These are phyloP conservation scores for Cerioporus squamosus DNA, from an alignment of 1,284 basidiomycete species.

Conservation along the genomic window DNA sequence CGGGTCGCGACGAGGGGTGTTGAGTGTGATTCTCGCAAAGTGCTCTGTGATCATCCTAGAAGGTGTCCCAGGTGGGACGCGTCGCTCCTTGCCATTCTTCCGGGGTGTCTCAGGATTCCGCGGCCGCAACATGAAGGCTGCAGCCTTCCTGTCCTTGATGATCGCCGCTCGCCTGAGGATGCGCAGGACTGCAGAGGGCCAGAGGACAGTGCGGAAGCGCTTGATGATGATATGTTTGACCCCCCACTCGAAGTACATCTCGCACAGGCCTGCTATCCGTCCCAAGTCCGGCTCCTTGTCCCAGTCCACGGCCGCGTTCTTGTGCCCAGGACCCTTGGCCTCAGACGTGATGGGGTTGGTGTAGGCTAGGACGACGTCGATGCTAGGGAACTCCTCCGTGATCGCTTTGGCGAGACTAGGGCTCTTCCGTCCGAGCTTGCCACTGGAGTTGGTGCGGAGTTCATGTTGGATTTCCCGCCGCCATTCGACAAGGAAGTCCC, in stretches of 20 bases:
- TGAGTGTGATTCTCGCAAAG: conserved; percentile 51
- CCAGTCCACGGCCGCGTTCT: conserved; percentile 47
- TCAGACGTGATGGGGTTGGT: conserved; percentile 76
- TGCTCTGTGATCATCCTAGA: conserved; percentile 59
- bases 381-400: conserved; percentile 63
- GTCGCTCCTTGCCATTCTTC: conserved; percentile 34
- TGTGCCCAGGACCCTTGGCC: conserved; percentile 47
- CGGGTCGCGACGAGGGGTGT: conserved; percentile 19
- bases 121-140: not conserved
- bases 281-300: conserved; percentile 71
- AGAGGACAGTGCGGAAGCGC: conserved; percentile 77
- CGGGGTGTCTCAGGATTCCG: conserved; percentile 41
- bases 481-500: conserved; percentile 65
- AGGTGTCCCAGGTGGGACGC: conserved; percentile 47
- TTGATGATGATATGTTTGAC: conserved; percentile 78
- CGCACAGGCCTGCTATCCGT: conserved; percentile 76
- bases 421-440: conserved; percentile 63
- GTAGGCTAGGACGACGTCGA: conserved; percentile 76
- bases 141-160: conserved; percentile 39
- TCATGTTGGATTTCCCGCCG: conserved; percentile 67
- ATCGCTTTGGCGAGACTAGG: conserved; percentile 64
- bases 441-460: conserved; percentile 70
- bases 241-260: conserved; percentile 91
- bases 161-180: conserved; percentile 65
- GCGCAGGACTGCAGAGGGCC: conserved; percentile 69